Evolutionary conservation across 1,284 basidiomycete genomes (phyloP).

Genomic region (Trichosporon faecale): DNA sequence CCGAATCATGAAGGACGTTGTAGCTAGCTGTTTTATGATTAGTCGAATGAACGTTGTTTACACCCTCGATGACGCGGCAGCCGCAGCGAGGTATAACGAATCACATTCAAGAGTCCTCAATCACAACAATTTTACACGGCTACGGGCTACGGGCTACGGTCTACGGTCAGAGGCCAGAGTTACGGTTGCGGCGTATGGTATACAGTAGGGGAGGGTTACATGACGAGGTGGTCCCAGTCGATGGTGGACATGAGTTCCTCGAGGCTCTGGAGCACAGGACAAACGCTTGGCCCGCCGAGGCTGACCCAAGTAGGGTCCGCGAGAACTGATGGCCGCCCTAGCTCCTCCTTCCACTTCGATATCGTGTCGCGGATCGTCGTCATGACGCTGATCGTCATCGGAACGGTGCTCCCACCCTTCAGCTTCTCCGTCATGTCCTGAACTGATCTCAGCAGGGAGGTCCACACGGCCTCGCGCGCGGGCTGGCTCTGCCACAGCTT

Average conservation of each 20-base stretch:
- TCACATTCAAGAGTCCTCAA: not conserved
- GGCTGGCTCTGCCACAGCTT: slow-evolving; percentile 13
- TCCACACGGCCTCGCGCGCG: slow-evolving; percentile 11
- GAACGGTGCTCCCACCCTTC: slow-evolving; percentile 33
- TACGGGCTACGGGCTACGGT: no score
- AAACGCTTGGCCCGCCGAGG: not conserved
- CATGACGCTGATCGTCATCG: slow-evolving; percentile 7
- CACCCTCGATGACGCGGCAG: not conserved
- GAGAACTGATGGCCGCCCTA: not conserved
- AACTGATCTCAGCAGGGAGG: not conserved
- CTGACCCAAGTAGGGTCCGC: not conserved
- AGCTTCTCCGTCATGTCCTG: slow-evolving; percentile 6
- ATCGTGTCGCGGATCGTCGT: not conserved
- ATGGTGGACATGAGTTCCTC: slow-evolving; percentile 8
- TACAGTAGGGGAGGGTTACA: not conserved
- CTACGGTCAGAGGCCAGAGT: not conserved
- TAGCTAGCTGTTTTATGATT: not conserved
- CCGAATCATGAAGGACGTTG: not conserved
- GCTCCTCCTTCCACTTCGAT: slow-evolving; percentile 1
- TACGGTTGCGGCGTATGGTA: not conserved
- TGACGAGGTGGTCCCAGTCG: slow-evolving; percentile 4
- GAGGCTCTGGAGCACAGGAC: not conserved
- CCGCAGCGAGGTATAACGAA: no score
- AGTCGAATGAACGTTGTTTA: not conserved
- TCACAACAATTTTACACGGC: not conserved